Evolutionary conservation across 2,329 filamentous ascomycete genomes (phyloP).

Genomic region (Penicillium sp.): DNA sequence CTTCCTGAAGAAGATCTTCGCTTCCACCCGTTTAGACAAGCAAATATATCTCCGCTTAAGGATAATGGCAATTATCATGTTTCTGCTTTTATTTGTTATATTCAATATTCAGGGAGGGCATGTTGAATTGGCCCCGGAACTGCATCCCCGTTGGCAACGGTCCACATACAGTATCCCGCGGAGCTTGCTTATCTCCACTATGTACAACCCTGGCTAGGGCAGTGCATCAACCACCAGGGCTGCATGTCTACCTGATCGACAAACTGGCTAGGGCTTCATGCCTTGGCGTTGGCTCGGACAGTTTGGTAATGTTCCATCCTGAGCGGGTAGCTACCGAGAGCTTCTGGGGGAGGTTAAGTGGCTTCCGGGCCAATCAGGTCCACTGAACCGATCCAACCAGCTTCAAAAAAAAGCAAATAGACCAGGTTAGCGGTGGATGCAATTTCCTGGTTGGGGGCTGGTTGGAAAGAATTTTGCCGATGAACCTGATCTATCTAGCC

Average conservation of each 20-base stretch:
- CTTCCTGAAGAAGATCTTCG: background rate
- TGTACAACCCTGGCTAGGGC: constrained; percentile 14
- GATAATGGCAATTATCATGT: background rate
- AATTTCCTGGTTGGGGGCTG: background rate
- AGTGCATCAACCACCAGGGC: background rate
- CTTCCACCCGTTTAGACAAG: background rate
- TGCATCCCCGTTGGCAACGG: constrained; percentile 8
- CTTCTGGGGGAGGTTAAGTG: constrained; percentile 20
- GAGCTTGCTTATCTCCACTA: background rate
- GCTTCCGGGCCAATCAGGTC: constrained; percentile 18
- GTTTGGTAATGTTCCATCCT: constrained; percentile 27
- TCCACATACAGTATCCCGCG: background rate
- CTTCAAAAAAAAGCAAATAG: constrained; percentile 14
- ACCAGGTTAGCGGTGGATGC: background rate
- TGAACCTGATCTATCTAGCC: constrained; percentile 15
- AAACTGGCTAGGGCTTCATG: constrained; percentile 1
- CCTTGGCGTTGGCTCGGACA: constrained; percentile 12
- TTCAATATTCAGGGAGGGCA: background rate
- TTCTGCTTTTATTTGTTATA: background rate
- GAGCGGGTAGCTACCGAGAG: constrained; percentile 32
- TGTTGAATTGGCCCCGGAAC: constrained; percentile 3
- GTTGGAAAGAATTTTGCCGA: background rate
- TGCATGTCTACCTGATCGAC: constrained; percentile 8
- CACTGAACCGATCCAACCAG: constrained; percentile 7
- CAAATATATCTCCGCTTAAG: background rate